Evolutionary conservation across 1,284 basidiomycete genomes (phyloP).

Genomic region (Athelia psychrophila): DNA sequence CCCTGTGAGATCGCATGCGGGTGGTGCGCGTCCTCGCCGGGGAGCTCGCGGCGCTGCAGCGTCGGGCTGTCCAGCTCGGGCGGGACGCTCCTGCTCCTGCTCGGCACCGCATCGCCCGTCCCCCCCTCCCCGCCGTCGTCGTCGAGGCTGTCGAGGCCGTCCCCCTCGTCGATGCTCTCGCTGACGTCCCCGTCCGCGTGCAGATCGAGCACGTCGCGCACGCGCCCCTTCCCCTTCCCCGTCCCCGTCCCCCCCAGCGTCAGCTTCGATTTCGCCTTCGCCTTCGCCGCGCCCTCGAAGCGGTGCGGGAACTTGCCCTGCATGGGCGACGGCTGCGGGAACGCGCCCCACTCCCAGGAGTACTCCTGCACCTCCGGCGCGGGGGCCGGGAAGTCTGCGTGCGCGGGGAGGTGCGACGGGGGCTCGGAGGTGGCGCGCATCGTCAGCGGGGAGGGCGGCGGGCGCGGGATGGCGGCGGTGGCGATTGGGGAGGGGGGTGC

Average conservation of each 20-base stretch:
- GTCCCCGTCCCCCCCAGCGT: background rate
- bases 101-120: constrained; percentile 20
- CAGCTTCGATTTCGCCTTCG: constrained; percentile 9
- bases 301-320: constrained; percentile 46
- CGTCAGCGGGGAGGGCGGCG: constrained; percentile 24
- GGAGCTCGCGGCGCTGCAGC: constrained; percentile 27
- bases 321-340: constrained; percentile 75
- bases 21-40: constrained; percentile 12
- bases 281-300: background rate
- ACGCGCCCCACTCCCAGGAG: constrained; percentile 85
- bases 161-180: constrained; percentile 22
- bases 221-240: constrained; percentile 8
- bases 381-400: constrained; percentile 21
- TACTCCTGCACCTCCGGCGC: constrained; percentile 55
- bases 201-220: constrained; percentile 7
- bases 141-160: too few species aligned
- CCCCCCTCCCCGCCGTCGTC: too few species aligned
- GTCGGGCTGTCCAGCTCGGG: constrained; percentile 43
- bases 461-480: background rate
- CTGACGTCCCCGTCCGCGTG: too few species aligned
- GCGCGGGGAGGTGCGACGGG: constrained; percentile 23
- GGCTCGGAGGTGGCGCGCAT: constrained; percentile 58
- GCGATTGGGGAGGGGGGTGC: background rate
- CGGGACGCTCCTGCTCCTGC: constrained; percentile 57
- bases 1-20: constrained; percentile 14